These are phyloP conservation scores for Xylaria sp. DNA, from an alignment of 2,329 filamentous ascomycete species.

Conservation along the genomic window DNA sequence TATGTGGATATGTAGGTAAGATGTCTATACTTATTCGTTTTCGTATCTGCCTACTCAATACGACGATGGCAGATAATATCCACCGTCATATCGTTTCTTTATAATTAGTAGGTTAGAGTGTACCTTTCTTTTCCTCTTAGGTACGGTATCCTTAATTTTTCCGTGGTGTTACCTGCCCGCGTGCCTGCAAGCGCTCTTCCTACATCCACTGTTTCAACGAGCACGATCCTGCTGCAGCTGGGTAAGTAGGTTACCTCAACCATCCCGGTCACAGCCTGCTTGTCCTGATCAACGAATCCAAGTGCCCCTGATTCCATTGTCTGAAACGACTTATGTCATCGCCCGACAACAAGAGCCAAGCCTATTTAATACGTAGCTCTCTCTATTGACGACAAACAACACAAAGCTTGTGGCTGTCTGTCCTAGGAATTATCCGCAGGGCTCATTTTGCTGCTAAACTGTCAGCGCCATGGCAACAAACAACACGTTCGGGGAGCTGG, in stretches of 20 bases:
- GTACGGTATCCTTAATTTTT: neutral
- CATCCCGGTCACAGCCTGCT: constrained; percentile 21
- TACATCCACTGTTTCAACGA: constrained; percentile 20
- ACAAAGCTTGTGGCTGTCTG: neutral
- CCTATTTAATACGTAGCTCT: neutral
- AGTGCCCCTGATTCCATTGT: constrained; percentile 18
- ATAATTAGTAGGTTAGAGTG: neutral
- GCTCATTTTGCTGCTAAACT: neutral
- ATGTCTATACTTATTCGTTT: no score
- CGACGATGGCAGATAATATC: neutral
- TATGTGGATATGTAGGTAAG: no score
- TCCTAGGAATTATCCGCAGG: neutral
- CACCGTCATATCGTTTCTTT: neutral
- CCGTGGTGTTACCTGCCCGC: neutral
- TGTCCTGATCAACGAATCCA: neutral
- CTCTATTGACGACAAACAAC: neutral
- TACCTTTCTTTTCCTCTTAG: neutral
- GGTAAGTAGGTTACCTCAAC: neutral
- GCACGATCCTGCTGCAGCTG: constrained; percentile 1
- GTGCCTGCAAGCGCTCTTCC: neutral
- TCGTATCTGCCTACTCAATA: no score
- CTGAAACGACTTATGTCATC: constrained; percentile 32
- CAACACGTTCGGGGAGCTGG: constrained; percentile 61
- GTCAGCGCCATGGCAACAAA: constrained; percentile 55
- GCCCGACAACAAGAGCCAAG: constrained; percentile 6